These are phyloP conservation scores for Paramecium octaurelia DNA, from an alignment of 73 alveolate genomes.

Conservation along the genomic window DNA sequence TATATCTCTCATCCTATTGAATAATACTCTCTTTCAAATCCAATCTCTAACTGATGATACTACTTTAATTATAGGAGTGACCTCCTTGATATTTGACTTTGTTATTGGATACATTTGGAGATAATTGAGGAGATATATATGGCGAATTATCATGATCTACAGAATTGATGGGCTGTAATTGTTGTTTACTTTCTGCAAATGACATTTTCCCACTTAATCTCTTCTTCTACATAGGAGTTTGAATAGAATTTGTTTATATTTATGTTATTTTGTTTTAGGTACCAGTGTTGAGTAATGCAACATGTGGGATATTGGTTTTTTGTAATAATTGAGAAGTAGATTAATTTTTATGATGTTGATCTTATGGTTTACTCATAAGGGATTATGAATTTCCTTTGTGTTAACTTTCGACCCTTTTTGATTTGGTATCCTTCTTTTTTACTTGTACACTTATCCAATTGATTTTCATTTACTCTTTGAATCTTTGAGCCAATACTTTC, in stretches of 20 bases:
- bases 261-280: background rate
- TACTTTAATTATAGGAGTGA: slow-evolving; percentile 25
- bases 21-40: slow-evolving; percentile 34
- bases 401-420: background rate
- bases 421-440: background rate
- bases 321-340: background rate
- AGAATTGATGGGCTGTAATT: background rate
- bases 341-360: background rate
- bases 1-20: background rate
- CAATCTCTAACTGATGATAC: slow-evolving; percentile 26
- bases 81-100: background rate
- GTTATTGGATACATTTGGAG: background rate
- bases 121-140: background rate
- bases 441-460: background rate
- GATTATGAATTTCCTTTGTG: background rate
- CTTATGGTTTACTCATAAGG: background rate
- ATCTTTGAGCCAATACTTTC: background rate
- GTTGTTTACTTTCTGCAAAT: background rate
- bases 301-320: background rate
- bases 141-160: background rate
- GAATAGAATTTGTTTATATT: background rate
- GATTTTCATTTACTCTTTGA: background rate
- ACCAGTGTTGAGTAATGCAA: slow-evolving; percentile 4
- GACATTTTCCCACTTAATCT: background rate
- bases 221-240: background rate